A percentile compares a stretch with the other conserved stretches of the same genome.
phyloP scores from a whole-genome alignment of 441 rosid genomes.

The Syzygium malaccense region DNA sequence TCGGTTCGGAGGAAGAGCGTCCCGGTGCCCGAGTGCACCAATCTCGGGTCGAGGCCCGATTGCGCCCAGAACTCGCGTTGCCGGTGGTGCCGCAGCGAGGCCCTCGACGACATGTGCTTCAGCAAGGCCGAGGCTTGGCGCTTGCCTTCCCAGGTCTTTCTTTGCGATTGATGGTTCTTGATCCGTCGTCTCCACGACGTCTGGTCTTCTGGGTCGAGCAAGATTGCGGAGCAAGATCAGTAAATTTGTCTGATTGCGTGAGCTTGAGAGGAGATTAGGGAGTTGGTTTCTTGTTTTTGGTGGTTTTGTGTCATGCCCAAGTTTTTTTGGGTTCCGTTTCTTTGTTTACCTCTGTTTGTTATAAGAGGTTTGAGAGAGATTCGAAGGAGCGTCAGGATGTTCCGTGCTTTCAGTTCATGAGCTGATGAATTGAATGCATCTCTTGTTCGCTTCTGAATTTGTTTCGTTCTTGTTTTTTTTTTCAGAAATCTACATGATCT shows the following conservation, averaged over 20 bases:
- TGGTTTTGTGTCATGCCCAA: not conserved
- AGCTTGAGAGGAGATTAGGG: not conserved
- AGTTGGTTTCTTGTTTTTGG: not conserved
- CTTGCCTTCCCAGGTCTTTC: constrained; percentile 68
- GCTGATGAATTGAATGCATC: not conserved
- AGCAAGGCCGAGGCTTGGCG: constrained; percentile 58
- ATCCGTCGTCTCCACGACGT: not conserved
- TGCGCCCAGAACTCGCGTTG: constrained; percentile 56
- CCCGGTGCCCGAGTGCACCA: constrained; percentile 49
- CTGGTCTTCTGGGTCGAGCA: not conserved
- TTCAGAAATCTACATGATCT: not conserved
- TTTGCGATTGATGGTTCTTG: constrained; percentile 35
- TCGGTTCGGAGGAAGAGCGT: constrained; percentile 22
- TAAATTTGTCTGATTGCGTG: not conserved
- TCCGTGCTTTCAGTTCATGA: not conserved
- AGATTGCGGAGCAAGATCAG: not conserved
- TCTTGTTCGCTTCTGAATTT: not conserved
- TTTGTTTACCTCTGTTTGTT: not conserved
- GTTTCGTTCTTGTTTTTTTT: not conserved
- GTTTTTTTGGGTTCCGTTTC: not conserved
- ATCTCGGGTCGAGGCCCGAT: constrained; percentile 53
- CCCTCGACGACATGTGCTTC: constrained; percentile 77
- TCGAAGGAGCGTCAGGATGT: not conserved
- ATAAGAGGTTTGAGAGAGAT: not conserved
- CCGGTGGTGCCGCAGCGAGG: constrained; percentile 77